Evolutionary conservation across 257 asterid species (phyloP).

Genomic region (Cordia subcordata): DNA sequence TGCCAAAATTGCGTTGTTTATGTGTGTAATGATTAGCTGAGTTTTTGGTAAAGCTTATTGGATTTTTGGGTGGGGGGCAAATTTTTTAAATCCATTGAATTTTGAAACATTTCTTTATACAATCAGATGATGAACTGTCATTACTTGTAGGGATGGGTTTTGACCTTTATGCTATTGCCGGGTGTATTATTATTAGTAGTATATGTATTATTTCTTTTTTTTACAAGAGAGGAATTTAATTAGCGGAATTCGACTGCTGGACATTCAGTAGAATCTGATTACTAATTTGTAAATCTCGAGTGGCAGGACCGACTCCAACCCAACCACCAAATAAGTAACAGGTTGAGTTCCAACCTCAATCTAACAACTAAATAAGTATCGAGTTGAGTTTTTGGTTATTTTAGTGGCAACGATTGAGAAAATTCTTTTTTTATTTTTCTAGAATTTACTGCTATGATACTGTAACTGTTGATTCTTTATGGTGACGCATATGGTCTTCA

Average conservation of each 20-base stretch:
- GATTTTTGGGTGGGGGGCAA: neutral
- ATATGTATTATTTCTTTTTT: too few relatives aligned
- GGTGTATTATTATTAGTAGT: neutral
- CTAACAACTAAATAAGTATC: too few relatives aligned
- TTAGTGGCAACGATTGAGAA: neutral
- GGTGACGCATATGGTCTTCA: too few relatives aligned
- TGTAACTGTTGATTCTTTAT: neutral
- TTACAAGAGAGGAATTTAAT: neutral
- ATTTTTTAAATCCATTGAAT: too few relatives aligned
- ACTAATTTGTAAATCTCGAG: too few relatives aligned
- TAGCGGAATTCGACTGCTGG: too few relatives aligned
- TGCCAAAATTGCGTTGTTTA: neutral
- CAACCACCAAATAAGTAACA: too few relatives aligned
- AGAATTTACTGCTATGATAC: neutral
- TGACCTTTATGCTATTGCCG: neutral
- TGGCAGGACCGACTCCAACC: too few relatives aligned
- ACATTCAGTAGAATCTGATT: too few relatives aligned
- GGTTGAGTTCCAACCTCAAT: too few relatives aligned
- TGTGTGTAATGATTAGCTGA: constrained; percentile 10
- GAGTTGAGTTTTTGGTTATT: too few relatives aligned
- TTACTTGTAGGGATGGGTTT: neutral
- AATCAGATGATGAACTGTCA: neutral
- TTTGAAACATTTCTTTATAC: neutral
- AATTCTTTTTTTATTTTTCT: neutral
- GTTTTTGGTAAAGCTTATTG: constrained; percentile 4